These are phyloP conservation scores for Breviolum minutum DNA, from an alignment of 73 alveolate species.

Conservation along the genomic window DNA sequence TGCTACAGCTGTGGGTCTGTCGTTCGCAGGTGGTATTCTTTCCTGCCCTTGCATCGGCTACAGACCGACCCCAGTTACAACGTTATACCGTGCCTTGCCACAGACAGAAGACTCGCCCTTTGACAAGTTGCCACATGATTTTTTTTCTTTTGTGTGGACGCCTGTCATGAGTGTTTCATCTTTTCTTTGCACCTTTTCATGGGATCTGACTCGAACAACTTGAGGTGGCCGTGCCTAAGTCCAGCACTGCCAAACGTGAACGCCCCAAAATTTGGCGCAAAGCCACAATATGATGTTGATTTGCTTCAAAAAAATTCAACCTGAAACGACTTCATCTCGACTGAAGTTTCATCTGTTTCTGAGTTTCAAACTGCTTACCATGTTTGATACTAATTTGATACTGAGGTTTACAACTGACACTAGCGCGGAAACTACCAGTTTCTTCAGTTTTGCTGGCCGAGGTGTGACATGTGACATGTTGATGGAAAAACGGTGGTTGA, in stretches of 20 bases:
- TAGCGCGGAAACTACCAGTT: constrained; percentile 68
- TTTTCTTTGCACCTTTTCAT: too few species aligned
- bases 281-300: too few species aligned
- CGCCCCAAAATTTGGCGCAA: not conserved
- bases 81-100: constrained; percentile 47
- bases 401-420: constrained; percentile 60
- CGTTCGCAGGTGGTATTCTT: constrained; percentile 41
- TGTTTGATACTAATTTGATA: too few species aligned
- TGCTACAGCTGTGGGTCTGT: not conserved
- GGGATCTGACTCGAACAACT: too few species aligned
- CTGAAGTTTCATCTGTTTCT: too few species aligned
- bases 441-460: constrained; percentile 74
- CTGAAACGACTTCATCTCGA: too few species aligned
- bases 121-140: too few species aligned
- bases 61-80: constrained; percentile 28
- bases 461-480: not conserved
- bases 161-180: too few species aligned
- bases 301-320: too few species aligned
- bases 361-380: too few species aligned
- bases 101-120: not conserved
- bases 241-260: constrained; percentile 39
- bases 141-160: too few species aligned
- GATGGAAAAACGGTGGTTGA: not conserved
- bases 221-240: constrained; percentile 52
- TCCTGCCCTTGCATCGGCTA: constrained; percentile 36